phyloP scores from a whole-genome alignment of 129 eudicot species.

The Helianthus tuberosus region DNA sequence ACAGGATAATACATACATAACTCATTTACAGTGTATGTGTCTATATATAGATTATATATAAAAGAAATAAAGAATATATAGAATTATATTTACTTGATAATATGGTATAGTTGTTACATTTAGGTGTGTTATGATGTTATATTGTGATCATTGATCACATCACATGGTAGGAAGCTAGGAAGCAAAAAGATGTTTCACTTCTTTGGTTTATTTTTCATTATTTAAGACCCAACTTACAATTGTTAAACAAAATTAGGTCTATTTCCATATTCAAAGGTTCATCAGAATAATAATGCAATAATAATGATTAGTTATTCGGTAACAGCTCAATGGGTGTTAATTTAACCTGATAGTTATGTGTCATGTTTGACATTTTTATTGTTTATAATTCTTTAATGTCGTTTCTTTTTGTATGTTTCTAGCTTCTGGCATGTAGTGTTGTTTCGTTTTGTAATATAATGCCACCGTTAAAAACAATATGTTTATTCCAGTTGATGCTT shows the following conservation, averaged over 20 bases:
- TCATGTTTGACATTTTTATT: background rate
- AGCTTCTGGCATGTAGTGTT: too few species aligned
- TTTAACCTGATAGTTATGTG: background rate
- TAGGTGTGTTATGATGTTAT: background rate
- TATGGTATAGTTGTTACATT: background rate
- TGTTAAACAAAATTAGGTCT: slow-evolving; percentile 1
- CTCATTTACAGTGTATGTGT: too few species aligned
- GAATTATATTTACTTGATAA: background rate
- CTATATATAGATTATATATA: too few species aligned
- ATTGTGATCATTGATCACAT: background rate
- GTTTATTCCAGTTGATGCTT: background rate
- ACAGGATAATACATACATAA: too few species aligned
- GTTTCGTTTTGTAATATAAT: too few species aligned
- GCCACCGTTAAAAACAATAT: too few species aligned
- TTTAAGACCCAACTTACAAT: slow-evolving; percentile 2
- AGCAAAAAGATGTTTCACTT: slow-evolving; percentile 18
- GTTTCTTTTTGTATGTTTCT: too few species aligned
- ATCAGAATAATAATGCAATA: background rate
- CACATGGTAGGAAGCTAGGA: background rate
- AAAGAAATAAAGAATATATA: background rate
- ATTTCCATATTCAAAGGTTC: background rate
- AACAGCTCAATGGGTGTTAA: slow-evolving; percentile 3
- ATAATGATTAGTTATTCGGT: background rate
- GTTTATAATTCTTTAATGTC: background rate
- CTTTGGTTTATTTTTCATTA: background rate